These are phyloP conservation scores for Penicillium sp. DNA, from an alignment of 2,329 filamentous ascomycete genomes.

Conservation along the genomic window DNA sequence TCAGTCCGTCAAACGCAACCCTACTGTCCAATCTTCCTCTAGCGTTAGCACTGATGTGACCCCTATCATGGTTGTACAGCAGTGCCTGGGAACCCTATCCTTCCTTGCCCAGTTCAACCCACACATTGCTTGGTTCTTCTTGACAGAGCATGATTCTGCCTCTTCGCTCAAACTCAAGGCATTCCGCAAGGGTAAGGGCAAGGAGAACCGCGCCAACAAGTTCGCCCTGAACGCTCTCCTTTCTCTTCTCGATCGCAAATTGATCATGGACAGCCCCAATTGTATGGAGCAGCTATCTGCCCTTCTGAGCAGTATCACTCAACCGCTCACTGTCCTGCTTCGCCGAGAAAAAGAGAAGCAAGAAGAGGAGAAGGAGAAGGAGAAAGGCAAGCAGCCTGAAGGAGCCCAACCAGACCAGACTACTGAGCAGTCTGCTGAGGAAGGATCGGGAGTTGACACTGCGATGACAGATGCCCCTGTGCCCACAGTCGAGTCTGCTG, in stretches of 20 bases:
- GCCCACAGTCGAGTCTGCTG: constrained; percentile 34
- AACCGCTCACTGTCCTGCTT: constrained; percentile 79
- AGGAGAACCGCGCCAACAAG: constrained; percentile 81
- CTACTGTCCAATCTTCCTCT: constrained; percentile 62
- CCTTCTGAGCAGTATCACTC: constrained; percentile 84
- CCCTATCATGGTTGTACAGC: constrained; percentile 91
- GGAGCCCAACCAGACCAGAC: constrained; percentile 21
- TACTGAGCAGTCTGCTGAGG: constrained; percentile 25
- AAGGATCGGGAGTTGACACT: constrained; percentile 42
- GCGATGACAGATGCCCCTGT: constrained; percentile 44
- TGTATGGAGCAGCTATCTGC: constrained; percentile 94
- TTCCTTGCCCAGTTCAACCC: constrained; percentile 83
- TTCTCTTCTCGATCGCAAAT: constrained; percentile 83
- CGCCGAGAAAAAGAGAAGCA: constrained; percentile 80
- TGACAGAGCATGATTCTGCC: constrained; percentile 87
- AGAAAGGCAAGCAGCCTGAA: constrained; percentile 44
- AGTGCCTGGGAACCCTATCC: constrained; percentile 84
- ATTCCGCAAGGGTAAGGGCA: constrained; percentile 83
- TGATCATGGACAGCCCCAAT: constrained; percentile 95
- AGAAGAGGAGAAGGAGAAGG: constrained; percentile 43
- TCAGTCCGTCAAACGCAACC: constrained; percentile 74
- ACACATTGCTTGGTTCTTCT: constrained; percentile 87
- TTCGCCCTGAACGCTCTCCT: constrained; percentile 92
- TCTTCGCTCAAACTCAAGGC: constrained; percentile 75
- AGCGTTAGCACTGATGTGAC: constrained; percentile 81